Conservation (phyloP, 139 green algal species). For the Picochlorum sp. region DNA sequence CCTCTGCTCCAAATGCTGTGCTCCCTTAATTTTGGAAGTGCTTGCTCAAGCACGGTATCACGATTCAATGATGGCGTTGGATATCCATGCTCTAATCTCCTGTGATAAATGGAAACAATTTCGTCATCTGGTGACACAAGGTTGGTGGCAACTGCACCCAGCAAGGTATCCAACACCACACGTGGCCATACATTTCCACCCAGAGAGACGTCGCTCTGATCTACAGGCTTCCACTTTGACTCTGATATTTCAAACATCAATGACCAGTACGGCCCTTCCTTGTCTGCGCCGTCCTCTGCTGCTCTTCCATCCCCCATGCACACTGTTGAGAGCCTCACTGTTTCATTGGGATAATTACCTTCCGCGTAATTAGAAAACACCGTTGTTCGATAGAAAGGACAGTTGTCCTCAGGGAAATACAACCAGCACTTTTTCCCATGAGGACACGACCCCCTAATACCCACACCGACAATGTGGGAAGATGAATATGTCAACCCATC, state of each 20-base stretch:
- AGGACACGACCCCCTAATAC: constrained; percentile 52
- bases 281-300: neutral
- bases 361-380: constrained; percentile 87
- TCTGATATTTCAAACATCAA: constrained; percentile 87
- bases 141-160: constrained; percentile 66
- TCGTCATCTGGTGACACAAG: constrained; percentile 49
- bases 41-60: constrained; percentile 70
- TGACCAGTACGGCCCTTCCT: constrained; percentile 70
- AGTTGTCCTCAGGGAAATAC: constrained; percentile 85
- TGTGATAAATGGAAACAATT: constrained; percentile 83
- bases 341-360: constrained; percentile 60
- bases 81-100: constrained; percentile 76
- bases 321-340: constrained; percentile 58
- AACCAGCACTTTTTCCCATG: constrained; percentile 89
- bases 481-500: constrained; percentile 64
- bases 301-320: constrained; percentile 52
- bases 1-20: constrained; percentile 76
- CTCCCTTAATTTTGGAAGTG: constrained; percentile 72
- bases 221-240: constrained; percentile 60
- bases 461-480: constrained; percentile 77
- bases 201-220: constrained; percentile 43
- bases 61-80: constrained; percentile 71
- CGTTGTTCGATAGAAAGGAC: constrained; percentile 84
- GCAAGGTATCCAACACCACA: constrained; percentile 66
- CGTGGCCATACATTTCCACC: constrained; percentile 41